A percentile compares a stretch with the other conserved stretches of the same genome.
These are phyloP conservation scores for Nakataea oryzae DNA, from an alignment of 2,329 filamentous ascomycete species.

Conservation along the genomic window DNA sequence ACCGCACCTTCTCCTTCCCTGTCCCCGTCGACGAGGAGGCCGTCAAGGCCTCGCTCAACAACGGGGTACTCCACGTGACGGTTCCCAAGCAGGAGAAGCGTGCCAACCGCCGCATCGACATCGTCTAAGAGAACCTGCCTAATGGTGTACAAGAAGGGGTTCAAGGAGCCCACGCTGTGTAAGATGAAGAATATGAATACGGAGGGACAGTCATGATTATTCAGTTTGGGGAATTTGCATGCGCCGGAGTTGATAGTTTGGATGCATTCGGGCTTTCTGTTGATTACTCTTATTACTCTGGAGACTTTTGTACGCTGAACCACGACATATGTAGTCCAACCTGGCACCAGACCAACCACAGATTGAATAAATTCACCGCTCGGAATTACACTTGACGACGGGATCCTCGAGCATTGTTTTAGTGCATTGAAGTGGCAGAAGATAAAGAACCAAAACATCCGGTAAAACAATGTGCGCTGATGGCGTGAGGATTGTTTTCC, in stretches of 20 bases:
- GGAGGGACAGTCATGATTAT: not conserved
- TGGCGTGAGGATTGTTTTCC: too few relatives aligned
- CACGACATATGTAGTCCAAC: not conserved
- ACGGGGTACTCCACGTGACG: conserved; percentile 53
- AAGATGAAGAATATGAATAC: not conserved
- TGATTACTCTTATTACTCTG: too few relatives aligned
- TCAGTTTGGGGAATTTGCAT: not conserved
- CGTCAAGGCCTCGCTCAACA: conserved; percentile 52
- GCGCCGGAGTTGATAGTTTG: not conserved
- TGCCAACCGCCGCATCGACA: conserved; percentile 42
- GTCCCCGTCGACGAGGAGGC: conserved; percentile 49
- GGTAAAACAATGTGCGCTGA: too few relatives aligned
- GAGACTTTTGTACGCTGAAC: not conserved
- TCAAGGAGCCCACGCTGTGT: not conserved
- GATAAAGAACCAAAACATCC: too few relatives aligned
- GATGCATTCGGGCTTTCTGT: not conserved
- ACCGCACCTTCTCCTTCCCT: conserved; percentile 59
- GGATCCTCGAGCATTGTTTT: not conserved
- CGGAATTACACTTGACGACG: not conserved
- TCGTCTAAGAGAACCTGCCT: conserved; percentile 28
- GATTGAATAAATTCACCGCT: not conserved
- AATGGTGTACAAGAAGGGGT: not conserved
- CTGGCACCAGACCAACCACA: not conserved
- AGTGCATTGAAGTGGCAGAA: not conserved
- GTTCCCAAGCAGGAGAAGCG: conserved; percentile 58